A percentile compares a stretch with the other conserved stretches of the same genome.
Evolutionary conservation across 352 stramenopile species (phyloP).

Genomic region (Globisporangium emineosum): DNA sequence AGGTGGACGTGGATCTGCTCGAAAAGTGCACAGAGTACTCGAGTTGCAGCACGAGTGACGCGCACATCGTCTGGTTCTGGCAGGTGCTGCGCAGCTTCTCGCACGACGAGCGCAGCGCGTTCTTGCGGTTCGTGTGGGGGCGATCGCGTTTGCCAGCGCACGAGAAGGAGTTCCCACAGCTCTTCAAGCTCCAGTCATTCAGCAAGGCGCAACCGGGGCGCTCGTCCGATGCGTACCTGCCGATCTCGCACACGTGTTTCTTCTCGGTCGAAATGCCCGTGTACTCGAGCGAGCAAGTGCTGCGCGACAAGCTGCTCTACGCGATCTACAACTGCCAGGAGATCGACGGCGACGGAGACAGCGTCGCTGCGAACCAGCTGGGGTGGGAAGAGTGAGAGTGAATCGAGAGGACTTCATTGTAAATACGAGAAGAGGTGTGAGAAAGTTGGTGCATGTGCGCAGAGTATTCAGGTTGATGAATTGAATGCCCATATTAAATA

Average conservation of each 20-base stretch:
- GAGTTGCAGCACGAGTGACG: conserved; percentile 59
- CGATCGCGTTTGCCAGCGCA: conserved; percentile 81
- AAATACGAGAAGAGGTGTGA: neutral
- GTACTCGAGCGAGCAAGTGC: conserved; percentile 87
- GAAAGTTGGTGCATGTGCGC: conserved; percentile 1
- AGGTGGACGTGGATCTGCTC: conserved; percentile 81
- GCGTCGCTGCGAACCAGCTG: conserved; percentile 74
- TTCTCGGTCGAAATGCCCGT: conserved; percentile 95
- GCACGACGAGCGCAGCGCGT: conserved; percentile 82
- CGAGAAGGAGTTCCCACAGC: conserved; percentile 84
- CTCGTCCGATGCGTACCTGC: conserved; percentile 85
- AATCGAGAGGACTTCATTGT: neutral
- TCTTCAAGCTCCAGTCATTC: conserved; percentile 91
- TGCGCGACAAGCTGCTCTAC: conserved; percentile 83
- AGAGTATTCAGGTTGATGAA: neutral
- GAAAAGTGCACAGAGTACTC: conserved; percentile 86
- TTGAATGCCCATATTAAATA: conserved; percentile 7
- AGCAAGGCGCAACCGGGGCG: conserved; percentile 44
- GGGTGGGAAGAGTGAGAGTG: conserved; percentile 72
- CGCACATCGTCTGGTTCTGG: conserved; percentile 89
- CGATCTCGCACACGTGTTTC: conserved; percentile 98
- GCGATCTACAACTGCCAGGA: conserved; percentile 94
- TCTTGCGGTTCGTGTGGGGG: conserved; percentile 92
- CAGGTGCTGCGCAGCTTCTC: conserved; percentile 67
- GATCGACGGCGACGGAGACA: conserved; percentile 88